phyloP scores from a whole-genome alignment of 1,284 basidiomycete genomes.

The Erythrobasidium hasegawianum region DNA sequence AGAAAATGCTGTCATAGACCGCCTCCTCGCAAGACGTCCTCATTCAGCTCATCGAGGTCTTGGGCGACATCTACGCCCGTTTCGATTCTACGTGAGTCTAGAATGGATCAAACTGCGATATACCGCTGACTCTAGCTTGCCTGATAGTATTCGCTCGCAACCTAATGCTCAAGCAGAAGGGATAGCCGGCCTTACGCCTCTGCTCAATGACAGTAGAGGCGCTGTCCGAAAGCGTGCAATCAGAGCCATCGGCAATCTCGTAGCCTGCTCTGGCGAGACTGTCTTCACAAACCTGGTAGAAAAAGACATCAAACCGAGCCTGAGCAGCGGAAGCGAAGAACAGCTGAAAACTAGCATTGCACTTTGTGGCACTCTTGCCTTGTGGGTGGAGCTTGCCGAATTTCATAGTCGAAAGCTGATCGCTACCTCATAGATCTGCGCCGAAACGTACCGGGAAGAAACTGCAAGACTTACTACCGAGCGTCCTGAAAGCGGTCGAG shows the following conservation, averaged over 20 bases:
- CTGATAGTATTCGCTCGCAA: slow-evolving; percentile 55
- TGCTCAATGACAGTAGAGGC: slow-evolving; percentile 69
- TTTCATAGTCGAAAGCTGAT: not conserved
- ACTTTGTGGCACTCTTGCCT: slow-evolving; percentile 71
- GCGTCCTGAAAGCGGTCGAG: slow-evolving; percentile 62
- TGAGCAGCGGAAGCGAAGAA: slow-evolving; percentile 56
- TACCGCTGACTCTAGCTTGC: not conserved
- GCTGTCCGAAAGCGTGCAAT: slow-evolving; percentile 89
- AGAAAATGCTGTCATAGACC: slow-evolving; percentile 55
- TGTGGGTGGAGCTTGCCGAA: slow-evolving; percentile 52
- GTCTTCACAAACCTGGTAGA: slow-evolving; percentile 60
- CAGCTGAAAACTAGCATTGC: slow-evolving; percentile 72
- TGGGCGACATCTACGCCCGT: slow-evolving; percentile 83
- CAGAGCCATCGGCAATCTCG: slow-evolving; percentile 60
- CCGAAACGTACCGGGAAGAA: slow-evolving; percentile 62
- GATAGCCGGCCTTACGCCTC: slow-evolving; percentile 66
- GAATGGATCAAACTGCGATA: not conserved
- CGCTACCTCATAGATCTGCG: slow-evolving; percentile 43
- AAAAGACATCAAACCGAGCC: slow-evolving; percentile 60
- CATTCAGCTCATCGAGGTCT: slow-evolving; percentile 82
- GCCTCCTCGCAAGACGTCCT: slow-evolving; percentile 74
- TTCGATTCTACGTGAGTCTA: slow-evolving; percentile 58
- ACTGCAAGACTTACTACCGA: slow-evolving; percentile 62
- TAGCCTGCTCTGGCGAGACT: slow-evolving; percentile 62
- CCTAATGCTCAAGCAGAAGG: slow-evolving; percentile 56